A percentile compares a stretch with the other conserved stretches of the same genome.
Conservation (phyloP, 2,329 filamentous ascomycete genomes). For the Aspergillus alliaceus region DNA sequence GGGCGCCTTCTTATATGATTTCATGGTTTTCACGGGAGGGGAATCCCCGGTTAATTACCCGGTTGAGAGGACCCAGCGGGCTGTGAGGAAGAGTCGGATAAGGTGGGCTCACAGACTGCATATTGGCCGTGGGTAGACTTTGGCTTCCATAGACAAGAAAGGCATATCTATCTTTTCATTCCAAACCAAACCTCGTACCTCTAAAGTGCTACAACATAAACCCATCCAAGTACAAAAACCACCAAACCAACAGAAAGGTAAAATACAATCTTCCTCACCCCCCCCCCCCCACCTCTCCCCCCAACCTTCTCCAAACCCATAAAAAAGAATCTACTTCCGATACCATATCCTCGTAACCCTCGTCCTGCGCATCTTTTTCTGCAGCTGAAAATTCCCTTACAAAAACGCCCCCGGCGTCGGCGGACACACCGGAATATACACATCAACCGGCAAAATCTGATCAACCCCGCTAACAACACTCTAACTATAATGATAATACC, state of each 20-base stretch:
- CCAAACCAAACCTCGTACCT: too few species aligned
- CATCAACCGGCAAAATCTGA: slow-evolving; percentile 76
- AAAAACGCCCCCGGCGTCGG: slow-evolving; percentile 57
- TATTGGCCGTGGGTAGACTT: background rate
- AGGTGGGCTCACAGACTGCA: slow-evolving; percentile 34
- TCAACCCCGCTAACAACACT: slow-evolving; percentile 75
- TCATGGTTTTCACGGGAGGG: slow-evolving; percentile 52
- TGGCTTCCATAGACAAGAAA: too few species aligned
- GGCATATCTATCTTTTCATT: too few species aligned
- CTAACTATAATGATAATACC: slow-evolving; percentile 88
- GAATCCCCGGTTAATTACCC: slow-evolving; percentile 55
- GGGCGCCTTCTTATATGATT: slow-evolving; percentile 53
- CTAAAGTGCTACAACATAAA: too few species aligned
- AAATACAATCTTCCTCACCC: too few species aligned
- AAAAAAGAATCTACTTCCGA: too few species aligned
- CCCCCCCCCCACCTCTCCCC: too few species aligned
- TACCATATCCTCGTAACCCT: slow-evolving; percentile 60
- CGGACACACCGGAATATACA: slow-evolving; percentile 77
- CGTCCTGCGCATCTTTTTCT: slow-evolving; percentile 71
- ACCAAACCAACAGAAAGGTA: too few species aligned
- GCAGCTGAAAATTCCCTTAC: slow-evolving; percentile 73
- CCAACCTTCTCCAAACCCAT: too few species aligned
- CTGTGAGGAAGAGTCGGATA: slow-evolving; percentile 45
- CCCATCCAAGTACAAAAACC: too few species aligned
- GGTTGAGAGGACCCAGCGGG: slow-evolving; percentile 42